Evolutionary conservation across 2,329 filamentous ascomycete species (phyloP), one percentile per base, ranked within the genome.

Genomic region (Geosmithia putterillii): DNA sequence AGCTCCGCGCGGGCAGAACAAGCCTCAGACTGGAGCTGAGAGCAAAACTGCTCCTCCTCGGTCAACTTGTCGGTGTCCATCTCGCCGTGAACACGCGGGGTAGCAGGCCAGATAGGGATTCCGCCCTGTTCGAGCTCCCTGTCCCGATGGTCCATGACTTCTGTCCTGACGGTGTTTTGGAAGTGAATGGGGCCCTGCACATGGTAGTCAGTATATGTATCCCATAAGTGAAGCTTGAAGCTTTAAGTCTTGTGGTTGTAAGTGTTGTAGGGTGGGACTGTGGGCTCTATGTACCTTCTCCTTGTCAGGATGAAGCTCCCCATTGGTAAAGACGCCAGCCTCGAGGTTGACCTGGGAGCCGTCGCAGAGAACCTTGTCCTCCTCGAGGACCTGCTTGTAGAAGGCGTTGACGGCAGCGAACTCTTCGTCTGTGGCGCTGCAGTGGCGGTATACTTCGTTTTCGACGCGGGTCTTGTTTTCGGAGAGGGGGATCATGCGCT

Each of bases 361-460:
- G 49, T 69, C 63, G 60, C 77, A 81, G 19, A 82, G 69, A 6
- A 70, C 64, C 53, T 81, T 81, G 61, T 82, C 77, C 56, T 74
- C 71, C 12, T 54, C 54, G 56, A 73, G 65, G 44, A 74, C 64
- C 42, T 68, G 68, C 48, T 69, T 68, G 58, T 71, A 74, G 43
- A 73, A 68, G 3, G 62, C 55, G 53, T 62, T 63, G 45, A 73
- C 64, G 2, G 59, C 56, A 6, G 60, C 51, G 48, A 75, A 74
- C 23, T 69, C 62, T 28, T 67, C 64, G 14, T 71, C 64, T 0
- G 62, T 58, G 4, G 68, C 62, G 46, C 65, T 54, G 43, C 65
- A 65, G 54, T 72, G 65, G 42, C 68, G 63, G 57, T 65, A 75
- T 12, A 74, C 65, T 48, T 75, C 68, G 48, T 47, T 41, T 7